phyloP scores from a whole-genome alignment of 805 yeast species.

The Saturnispora besseyi region DNA sequence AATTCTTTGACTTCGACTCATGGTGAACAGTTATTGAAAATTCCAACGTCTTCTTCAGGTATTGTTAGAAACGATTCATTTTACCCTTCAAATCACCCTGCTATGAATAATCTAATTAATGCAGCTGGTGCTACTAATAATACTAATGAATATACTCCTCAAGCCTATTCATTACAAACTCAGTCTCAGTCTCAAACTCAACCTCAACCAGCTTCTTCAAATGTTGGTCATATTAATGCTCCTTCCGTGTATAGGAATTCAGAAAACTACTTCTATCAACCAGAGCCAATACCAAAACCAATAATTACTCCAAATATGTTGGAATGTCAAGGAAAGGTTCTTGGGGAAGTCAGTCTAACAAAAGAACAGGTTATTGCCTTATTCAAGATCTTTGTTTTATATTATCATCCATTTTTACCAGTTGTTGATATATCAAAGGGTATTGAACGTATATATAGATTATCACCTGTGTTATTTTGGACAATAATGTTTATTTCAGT shows the following conservation, averaged over 20 bases:
- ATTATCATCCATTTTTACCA: constrained; percentile 81
- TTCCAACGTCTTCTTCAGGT: neutral
- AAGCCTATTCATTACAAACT: neutral
- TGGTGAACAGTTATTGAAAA: neutral
- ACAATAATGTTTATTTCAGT: constrained; percentile 79
- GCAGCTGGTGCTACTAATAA: neutral
- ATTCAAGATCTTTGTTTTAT: constrained; percentile 59
- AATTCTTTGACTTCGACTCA: neutral
- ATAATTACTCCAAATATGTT: constrained; percentile 26
- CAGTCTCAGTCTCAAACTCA: neutral
- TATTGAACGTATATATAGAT: constrained; percentile 67
- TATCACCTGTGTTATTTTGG: constrained; percentile 92
- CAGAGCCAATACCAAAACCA: constrained; percentile 17
- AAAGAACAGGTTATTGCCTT: constrained; percentile 53
- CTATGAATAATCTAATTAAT: constrained; percentile 3
- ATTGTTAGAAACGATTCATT: constrained; percentile 1
- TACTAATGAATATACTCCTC: neutral
- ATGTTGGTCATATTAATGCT: neutral
- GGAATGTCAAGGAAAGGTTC: constrained; percentile 54
- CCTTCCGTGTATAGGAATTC: constrained; percentile 4
- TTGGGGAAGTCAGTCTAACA: constrained; percentile 59
- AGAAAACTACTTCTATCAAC: constrained; percentile 11
- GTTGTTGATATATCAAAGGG: constrained; percentile 77
- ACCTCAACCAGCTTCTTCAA: neutral
- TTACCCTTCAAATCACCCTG: constrained; percentile 1